Evolutionary conservation across 1,284 basidiomycete species (phyloP).

Genomic region (Naganishia liquefaciens): DNA sequence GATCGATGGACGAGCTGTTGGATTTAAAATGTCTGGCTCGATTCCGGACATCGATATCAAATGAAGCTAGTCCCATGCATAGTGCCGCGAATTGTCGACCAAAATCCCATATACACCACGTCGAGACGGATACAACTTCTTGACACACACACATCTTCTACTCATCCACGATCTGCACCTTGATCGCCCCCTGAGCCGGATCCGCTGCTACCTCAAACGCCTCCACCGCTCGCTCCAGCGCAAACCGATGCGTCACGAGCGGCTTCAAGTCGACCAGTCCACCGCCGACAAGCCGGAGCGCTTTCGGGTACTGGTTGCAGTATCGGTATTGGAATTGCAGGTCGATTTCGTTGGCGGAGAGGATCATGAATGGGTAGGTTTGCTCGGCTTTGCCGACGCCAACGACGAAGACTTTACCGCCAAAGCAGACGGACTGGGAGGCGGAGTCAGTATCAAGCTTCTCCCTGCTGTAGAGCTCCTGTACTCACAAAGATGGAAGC

Average conservation of each 20-base stretch:
- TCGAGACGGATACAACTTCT: neutral
- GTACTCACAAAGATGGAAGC: constrained; percentile 68
- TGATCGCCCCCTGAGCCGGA: constrained; percentile 52
- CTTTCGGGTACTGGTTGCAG: constrained; percentile 67
- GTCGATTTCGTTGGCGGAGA: constrained; percentile 59
- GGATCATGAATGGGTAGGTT: constrained; percentile 57
- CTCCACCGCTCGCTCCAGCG: constrained; percentile 69
- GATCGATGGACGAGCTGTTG: too few relatives aligned
- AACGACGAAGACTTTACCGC: constrained; percentile 59
- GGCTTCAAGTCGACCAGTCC: constrained; percentile 84
- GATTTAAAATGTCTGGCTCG: too few relatives aligned
- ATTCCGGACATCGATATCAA: too few relatives aligned
- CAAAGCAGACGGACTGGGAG: constrained; percentile 53
- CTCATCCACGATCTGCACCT: constrained; percentile 52
- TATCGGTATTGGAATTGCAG: constrained; percentile 59
- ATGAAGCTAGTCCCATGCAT: too few relatives aligned
- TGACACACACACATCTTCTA: neutral
- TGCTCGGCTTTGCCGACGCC: constrained; percentile 58
- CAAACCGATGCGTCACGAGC: constrained; percentile 80
- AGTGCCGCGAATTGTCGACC: too few relatives aligned
- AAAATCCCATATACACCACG: too few relatives aligned
- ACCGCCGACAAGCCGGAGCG: constrained; percentile 73
- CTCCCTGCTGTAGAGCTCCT: neutral
- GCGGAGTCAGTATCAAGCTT: neutral
- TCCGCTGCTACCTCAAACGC: constrained; percentile 67